Percentiles rank a stretch among this genome's conserved stretches.
phyloP scores from a whole-genome alignment of 2,329 filamentous ascomycete genomes.

The Diaporthe sp. region DNA sequence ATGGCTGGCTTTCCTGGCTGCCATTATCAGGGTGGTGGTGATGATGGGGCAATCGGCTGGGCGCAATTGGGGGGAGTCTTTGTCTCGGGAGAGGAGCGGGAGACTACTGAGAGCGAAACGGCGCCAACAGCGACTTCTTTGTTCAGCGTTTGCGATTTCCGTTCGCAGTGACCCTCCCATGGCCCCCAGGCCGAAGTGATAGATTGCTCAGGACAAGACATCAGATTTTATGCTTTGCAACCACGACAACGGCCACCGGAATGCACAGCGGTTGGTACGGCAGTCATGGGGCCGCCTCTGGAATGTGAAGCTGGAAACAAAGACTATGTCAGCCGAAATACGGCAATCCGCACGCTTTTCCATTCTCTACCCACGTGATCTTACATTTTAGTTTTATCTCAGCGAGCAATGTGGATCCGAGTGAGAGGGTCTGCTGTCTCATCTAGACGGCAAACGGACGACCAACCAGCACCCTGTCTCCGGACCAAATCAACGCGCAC shows the following conservation, averaged over 20 bases:
- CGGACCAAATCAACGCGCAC: slow-evolving; percentile 42
- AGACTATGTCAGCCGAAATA: slow-evolving; percentile 55
- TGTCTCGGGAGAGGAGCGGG: slow-evolving; percentile 62
- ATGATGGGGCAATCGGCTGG: slow-evolving; percentile 37
- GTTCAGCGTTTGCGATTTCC: slow-evolving; percentile 51
- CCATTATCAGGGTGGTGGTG: slow-evolving; percentile 42
- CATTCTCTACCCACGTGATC: slow-evolving; percentile 44
- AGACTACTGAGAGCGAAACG: slow-evolving; percentile 52
- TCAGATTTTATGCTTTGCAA: slow-evolving; percentile 32
- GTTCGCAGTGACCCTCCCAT: slow-evolving; percentile 45
- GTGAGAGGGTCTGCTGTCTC: slow-evolving; percentile 36
- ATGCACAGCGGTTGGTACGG: slow-evolving; percentile 41
- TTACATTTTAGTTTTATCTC: slow-evolving; percentile 41
- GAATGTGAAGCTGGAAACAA: slow-evolving; percentile 51
- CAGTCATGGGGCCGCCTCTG: slow-evolving; percentile 40
- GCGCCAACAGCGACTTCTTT: slow-evolving; percentile 47
- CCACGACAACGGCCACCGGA: slow-evolving; percentile 47
- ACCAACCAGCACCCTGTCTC: slow-evolving; percentile 33
- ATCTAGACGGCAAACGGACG: slow-evolving; percentile 36
- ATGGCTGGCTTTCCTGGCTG: slow-evolving; percentile 40
- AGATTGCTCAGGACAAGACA: slow-evolving; percentile 36
- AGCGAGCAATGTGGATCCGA: slow-evolving; percentile 30
- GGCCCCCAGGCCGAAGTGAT: slow-evolving; percentile 29
- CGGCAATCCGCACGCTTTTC: slow-evolving; percentile 43
- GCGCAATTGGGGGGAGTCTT: slow-evolving; percentile 37